These are phyloP conservation scores for Oidium heveae DNA, from an alignment of 2,329 filamentous ascomycete species.

Conservation along the genomic window DNA sequence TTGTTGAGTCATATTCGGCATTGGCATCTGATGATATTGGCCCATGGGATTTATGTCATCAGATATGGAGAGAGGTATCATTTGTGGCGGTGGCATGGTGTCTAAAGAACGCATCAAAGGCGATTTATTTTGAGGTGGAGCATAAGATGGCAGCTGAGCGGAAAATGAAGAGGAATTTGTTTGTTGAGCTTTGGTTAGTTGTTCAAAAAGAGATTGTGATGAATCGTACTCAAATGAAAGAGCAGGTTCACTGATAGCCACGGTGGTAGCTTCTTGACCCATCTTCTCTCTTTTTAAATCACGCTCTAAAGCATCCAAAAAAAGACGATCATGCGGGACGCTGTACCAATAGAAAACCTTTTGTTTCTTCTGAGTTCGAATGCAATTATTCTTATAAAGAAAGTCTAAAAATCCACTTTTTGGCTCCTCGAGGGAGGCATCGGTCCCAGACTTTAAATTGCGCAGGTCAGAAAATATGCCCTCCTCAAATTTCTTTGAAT, in stretches of 20 bases:
- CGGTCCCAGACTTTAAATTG: conserved; percentile 93
- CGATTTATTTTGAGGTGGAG: conserved; percentile 49
- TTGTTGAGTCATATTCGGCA: conserved; percentile 41
- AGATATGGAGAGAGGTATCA: conserved; percentile 39
- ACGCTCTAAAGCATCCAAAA: conserved; percentile 88
- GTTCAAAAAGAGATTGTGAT: conserved; percentile 94
- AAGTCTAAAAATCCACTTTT: conserved; percentile 98
- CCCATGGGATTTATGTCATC: conserved; percentile 39
- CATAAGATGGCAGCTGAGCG: conserved; percentile 36
- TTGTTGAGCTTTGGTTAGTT: conserved; percentile 97
- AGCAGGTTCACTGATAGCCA: conserved; percentile 89
- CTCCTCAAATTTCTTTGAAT: conserved; percentile 99
- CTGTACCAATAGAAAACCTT: conserved; percentile 99
- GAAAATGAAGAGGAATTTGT: conserved; percentile 94
- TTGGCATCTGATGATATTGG: conserved; percentile 40
- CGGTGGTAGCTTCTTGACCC: conserved; percentile 90
- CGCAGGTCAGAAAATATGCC: conserved; percentile 97
- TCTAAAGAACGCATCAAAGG: conserved; percentile 79
- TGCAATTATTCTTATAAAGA: conserved; percentile 99
- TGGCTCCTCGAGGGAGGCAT: conserved; percentile 92
- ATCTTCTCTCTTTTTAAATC: conserved; percentile 99
- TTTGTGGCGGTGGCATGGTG: conserved; percentile 75
- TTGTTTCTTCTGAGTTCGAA: conserved; percentile 98
- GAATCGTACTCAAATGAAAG: conserved; percentile 98
- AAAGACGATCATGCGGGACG: conserved; percentile 89